Evolutionary conservation across 495 filamentous ascomycete genomes (phyloP), one percentile per base, ranked within the genome.

Genomic region (Neurospora sp.): DNA sequence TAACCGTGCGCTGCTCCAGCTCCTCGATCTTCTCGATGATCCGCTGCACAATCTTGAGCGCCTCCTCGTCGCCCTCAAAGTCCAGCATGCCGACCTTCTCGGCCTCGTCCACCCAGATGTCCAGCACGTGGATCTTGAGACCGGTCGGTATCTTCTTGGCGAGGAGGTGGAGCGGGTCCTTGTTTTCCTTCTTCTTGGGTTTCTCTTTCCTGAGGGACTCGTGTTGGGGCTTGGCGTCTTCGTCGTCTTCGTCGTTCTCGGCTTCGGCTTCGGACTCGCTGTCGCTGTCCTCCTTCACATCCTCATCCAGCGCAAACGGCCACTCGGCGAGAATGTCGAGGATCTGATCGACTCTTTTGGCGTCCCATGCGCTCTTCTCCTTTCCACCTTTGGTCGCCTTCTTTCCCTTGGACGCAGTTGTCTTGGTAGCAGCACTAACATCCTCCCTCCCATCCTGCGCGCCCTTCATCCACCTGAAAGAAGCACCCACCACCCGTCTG

Each of bases 31-130:
- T 73, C 11, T 72, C 74, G 27, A 78, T 76, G 40, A 87, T 75
- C n/a, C 80, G 71, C 35, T 79, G 73, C 9, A 85, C 69, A 46
- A 86, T 81, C 73, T 76, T 72, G 62, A 14, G 46, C 38, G 79
- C 80, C 38, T 77, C 79, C 70, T 84, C 78, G 16, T 84, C 82
- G 31, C 77, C 81, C 5, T 84, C 82, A 66, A 66, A 66, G 4
- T 83, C 82, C 73, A 90, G 82, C 75, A 89, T 81, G 69, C 90
- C 85, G 42, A 88, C 88, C 78, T 89, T 90, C 81, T 93, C 92
- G 73, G 92, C 80, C 84, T 96, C 93, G 81, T 97, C 93, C 42
- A 97, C 85, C 88, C 92, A 99, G 44, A 98, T 88, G 86, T 99
- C 96, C 73, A 95, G 78, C 27, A 97, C 85, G 82, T 99, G 96